phyloP scores from a whole-genome alignment of 2,329 filamentous ascomycete species.

The Aureobasidium sp. region DNA sequence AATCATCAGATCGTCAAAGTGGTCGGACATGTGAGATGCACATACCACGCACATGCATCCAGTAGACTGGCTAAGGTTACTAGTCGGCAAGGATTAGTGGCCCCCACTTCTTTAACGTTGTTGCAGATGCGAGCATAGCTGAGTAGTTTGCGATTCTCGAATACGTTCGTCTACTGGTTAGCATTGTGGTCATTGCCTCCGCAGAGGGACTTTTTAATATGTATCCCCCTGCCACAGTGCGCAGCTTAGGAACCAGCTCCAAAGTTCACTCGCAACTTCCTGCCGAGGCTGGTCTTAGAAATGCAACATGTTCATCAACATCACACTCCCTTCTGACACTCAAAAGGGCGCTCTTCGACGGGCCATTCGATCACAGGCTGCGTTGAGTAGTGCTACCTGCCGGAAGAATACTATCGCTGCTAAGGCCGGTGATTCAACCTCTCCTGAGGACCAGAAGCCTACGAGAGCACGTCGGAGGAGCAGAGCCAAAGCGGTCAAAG shows the following conservation, averaged over 20 bases:
- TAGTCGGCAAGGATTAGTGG: not conserved
- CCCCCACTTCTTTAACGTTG: not conserved
- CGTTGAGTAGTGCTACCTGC: not conserved
- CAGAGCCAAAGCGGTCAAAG: not conserved
- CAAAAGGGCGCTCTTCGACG: constrained; percentile 1
- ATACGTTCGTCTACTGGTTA: not conserved
- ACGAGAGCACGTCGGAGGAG: not conserved
- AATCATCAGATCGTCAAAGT: not conserved
- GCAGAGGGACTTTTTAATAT: not conserved
- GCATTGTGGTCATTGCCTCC: no score
- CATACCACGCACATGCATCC: not conserved
- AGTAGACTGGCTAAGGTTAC: constrained; percentile 3
- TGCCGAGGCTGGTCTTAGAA: not conserved
- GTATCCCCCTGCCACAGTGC: not conserved
- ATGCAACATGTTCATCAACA: constrained; percentile 10
- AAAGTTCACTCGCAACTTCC: not conserved
- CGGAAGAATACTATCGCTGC: constrained; percentile 6
- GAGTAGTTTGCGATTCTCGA: not conserved
- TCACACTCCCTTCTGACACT: not conserved
- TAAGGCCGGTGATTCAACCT: not conserved
- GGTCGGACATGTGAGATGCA: not conserved
- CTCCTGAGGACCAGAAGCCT: not conserved
- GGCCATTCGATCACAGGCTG: constrained; percentile 6
- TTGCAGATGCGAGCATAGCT: not conserved
- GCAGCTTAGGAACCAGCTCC: not conserved